Percentiles rank a stretch among this genome's conserved stretches.
phyloP scores from a whole-genome alignment of 2,329 filamentous ascomycete species.

The Diaporthe ilicicola region DNA sequence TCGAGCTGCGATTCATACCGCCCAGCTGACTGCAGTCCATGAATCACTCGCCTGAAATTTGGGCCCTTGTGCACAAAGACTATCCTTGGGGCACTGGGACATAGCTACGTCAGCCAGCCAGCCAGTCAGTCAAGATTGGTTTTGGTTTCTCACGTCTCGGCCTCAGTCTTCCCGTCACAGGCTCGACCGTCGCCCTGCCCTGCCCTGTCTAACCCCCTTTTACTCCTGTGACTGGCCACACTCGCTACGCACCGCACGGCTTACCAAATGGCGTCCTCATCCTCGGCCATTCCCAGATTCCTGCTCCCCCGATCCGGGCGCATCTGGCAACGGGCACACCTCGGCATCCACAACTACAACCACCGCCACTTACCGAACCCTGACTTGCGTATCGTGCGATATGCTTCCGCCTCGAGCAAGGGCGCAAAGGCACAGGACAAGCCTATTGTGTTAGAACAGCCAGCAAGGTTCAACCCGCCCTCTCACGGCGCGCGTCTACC shows the following conservation, averaged over 20 bases:
- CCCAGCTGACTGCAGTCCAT: background rate
- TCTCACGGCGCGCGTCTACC: constrained; percentile 81
- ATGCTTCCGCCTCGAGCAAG: constrained; percentile 36
- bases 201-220: background rate
- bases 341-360: constrained; percentile 36
- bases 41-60: background rate
- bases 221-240: background rate
- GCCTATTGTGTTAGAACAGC: constrained; percentile 81
- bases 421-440: constrained; percentile 51
- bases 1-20: constrained; percentile 11
- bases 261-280: constrained; percentile 52
- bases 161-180: background rate
- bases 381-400: constrained; percentile 43
- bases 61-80: background rate
- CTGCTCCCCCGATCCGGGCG: constrained; percentile 70
- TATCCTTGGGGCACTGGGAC: background rate
- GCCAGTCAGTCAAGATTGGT: background rate
- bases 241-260: constrained; percentile 17
- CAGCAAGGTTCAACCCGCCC: constrained; percentile 88
- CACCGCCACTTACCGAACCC: constrained; percentile 34
- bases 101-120: constrained; percentile 11
- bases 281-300: constrained; percentile 70
- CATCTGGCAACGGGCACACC: constrained; percentile 57
- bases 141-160: background rate
- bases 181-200: background rate